phyloP scores from a whole-genome alignment of 2,329 filamentous ascomycete genomes.

The Sclerotinia sclerotiorum region DNA sequence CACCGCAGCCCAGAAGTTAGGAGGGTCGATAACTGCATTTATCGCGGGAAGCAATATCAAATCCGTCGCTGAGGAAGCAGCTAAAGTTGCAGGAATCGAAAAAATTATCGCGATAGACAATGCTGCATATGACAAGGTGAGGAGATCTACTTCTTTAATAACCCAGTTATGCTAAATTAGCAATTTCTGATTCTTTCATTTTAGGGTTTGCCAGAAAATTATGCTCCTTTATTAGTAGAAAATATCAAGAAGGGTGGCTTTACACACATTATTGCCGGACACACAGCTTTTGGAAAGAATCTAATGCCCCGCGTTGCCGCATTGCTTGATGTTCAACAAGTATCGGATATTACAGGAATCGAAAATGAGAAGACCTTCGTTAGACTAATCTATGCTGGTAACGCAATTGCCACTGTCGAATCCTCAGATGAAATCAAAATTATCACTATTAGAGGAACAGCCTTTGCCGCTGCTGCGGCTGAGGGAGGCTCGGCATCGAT shows the following conservation, averaged over 20 bases:
- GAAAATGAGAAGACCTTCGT: constrained; percentile 93
- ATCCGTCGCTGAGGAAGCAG: constrained; percentile 74
- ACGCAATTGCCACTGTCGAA: constrained; percentile 94
- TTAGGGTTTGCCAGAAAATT: constrained; percentile 89
- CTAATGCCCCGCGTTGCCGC: constrained; percentile 88
- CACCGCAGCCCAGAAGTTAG: constrained; percentile 81
- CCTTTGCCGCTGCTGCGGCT: constrained; percentile 74
- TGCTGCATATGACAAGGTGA: constrained; percentile 85
- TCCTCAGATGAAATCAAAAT: constrained; percentile 83
- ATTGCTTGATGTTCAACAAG: constrained; percentile 85
- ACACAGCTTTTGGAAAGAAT: constrained; percentile 96
- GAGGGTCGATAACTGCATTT: constrained; percentile 82
- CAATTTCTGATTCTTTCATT: constrained; percentile 3
- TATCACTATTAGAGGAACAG: constrained; percentile 88
- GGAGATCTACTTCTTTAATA: not conserved
- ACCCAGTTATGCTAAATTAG: not conserved
- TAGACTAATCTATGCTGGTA: constrained; percentile 95
- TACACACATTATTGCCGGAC: constrained; percentile 85
- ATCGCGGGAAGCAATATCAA: constrained; percentile 80
- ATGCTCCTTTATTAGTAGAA: constrained; percentile 86
- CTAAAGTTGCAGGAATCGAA: constrained; percentile 85
- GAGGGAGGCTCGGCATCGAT: constrained; percentile 73
- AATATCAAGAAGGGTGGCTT: constrained; percentile 96
- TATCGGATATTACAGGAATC: constrained; percentile 87
- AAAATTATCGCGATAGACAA: constrained; percentile 91